Base-by-base conservation (phyloP, 768 basidiomycete species). In the Termitomyces sp. region DNA sequence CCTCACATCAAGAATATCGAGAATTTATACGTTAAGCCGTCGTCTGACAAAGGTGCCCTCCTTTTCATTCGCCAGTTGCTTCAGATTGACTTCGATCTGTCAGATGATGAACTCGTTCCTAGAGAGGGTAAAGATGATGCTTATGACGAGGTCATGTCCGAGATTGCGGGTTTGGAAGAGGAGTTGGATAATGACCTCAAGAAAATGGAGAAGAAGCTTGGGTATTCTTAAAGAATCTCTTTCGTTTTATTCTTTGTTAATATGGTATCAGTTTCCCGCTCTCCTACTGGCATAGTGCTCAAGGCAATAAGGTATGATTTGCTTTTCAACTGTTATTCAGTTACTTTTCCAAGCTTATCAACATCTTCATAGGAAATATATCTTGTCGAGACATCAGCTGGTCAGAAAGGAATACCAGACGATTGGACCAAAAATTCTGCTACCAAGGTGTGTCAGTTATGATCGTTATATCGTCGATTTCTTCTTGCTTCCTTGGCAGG, bases 61-160 rank as follows among this genome's bases (percentile, higher is more conserved):
- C 33, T 55, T 18, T 47, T 23, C 55, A 33, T 35, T 32, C 23
- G 8, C n/a, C 0, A 55, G 58, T 61, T 30, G 2, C 41, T 20
- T 16, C 36, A 61, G 38, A 28, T 46, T 63, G 23, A 50, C 33
- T 44, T 23, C 43, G 10, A 40, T 23, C 56, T 64, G 36, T n/a
- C 58, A 89, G 87, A 83, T 52, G 83, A 86, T 66, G 86, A 89
- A 62, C 79, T 98, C 2, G 74, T 92, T 18, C 97, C 97, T 2
- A 79, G 81, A 55, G 78, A 83, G n/a, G 95, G 95, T 26, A 91
- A 91, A 65, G 93, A 98, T 64, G 84, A 88, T 28, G 85, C 78
- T 44, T 98, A 93, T 64, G 96, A 98, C 69, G 79, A 76, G 16
- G 81, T 95, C 44, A 82, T 85, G 70, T 73, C 76, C 32, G 89